A percentile compares a stretch with the other conserved stretches of the same genome.
Conservation (phyloP, 495 filamentous ascomycete species). For the Neurospora sp. region DNA sequence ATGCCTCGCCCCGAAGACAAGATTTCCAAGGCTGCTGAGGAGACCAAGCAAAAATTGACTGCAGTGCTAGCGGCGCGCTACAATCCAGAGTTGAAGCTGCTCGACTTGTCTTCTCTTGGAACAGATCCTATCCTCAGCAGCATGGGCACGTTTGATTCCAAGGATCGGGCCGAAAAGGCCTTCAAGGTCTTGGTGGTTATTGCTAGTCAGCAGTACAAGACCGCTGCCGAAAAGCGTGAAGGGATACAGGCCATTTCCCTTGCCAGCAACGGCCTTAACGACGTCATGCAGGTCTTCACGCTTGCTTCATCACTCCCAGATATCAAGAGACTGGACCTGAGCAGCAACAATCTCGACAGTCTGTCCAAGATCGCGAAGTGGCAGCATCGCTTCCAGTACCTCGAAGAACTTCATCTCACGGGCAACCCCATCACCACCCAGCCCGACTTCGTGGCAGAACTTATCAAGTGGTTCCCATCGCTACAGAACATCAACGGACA, state of each 20-base stretch:
- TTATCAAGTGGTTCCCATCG: slow-evolving; percentile 71
- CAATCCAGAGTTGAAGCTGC: slow-evolving; percentile 53
- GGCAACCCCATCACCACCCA: slow-evolving; percentile 62
- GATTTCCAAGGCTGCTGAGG: slow-evolving; percentile 31
- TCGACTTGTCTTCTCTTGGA: slow-evolving; percentile 68
- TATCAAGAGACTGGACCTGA: slow-evolving; percentile 76
- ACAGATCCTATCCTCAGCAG: slow-evolving; percentile 54
- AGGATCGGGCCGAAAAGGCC: slow-evolving; percentile 68
- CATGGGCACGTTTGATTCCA: slow-evolving; percentile 66
- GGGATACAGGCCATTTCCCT: slow-evolving; percentile 69
- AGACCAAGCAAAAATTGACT: slow-evolving; percentile 34
- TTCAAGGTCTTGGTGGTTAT: slow-evolving; percentile 83
- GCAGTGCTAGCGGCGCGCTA: slow-evolving; percentile 66
- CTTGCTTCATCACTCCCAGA: slow-evolving; percentile 70
- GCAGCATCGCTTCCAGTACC: slow-evolving; percentile 63
- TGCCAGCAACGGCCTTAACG: slow-evolving; percentile 61
- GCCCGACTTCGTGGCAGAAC: slow-evolving; percentile 54
- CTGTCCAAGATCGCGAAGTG: slow-evolving; percentile 65
- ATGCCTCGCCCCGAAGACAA: slow-evolving; percentile 14
- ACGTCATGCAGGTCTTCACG: slow-evolving; percentile 56
- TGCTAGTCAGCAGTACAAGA: slow-evolving; percentile 61
- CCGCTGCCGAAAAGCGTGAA: slow-evolving; percentile 52
- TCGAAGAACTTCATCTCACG: slow-evolving; percentile 69
- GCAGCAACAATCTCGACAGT: slow-evolving; percentile 61
- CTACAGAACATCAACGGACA: slow-evolving; percentile 62